Evolutionary conservation across 495 filamentous ascomycete genomes (phyloP).

Genomic region (Sordaria brevicollis): DNA sequence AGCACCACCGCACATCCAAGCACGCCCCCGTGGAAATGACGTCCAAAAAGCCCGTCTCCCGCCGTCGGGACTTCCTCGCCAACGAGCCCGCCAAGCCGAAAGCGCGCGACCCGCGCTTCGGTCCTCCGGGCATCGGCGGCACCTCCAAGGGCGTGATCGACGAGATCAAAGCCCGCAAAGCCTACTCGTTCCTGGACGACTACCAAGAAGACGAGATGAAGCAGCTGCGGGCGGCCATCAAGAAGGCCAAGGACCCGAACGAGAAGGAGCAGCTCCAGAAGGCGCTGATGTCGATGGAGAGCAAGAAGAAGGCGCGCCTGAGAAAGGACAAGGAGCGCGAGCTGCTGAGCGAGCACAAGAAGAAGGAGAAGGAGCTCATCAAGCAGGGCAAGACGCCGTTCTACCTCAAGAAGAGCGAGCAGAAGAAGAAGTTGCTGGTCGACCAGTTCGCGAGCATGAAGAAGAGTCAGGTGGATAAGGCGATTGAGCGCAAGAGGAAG

Average conservation of each 20-base stretch:
- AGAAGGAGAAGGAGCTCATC: constrained; percentile 73
- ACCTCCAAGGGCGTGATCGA: constrained; percentile 33
- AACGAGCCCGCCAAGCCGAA: constrained; percentile 36
- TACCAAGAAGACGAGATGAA: constrained; percentile 74
- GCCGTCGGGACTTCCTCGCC: constrained; percentile 60
- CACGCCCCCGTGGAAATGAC: constrained; percentile 77
- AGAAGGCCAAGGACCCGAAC: constrained; percentile 51
- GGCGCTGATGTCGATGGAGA: constrained; percentile 57
- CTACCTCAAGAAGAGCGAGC: constrained; percentile 80
- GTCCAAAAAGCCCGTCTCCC: constrained; percentile 71
- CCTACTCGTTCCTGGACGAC: constrained; percentile 77
- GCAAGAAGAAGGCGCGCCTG: constrained; percentile 54
- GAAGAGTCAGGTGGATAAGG: constrained; percentile 67
- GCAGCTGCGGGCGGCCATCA: constrained; percentile 53
- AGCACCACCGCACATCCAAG: constrained; percentile 53
- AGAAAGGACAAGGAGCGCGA: constrained; percentile 55
- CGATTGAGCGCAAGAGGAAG: constrained; percentile 73
- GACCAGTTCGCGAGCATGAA: constrained; percentile 74
- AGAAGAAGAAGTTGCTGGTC: constrained; percentile 72
- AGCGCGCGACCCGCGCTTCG: constrained; percentile 79
- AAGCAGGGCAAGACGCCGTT: constrained; percentile 86
- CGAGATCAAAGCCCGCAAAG: constrained; percentile 45
- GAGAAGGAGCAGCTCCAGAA: constrained; percentile 57
- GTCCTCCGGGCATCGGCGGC: constrained; percentile 37
- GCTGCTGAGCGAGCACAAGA: constrained; percentile 61